These are phyloP conservation scores for Pseudogymnoascus sp. DNA, from an alignment of 2,329 filamentous ascomycete genomes.

Conservation along the genomic window DNA sequence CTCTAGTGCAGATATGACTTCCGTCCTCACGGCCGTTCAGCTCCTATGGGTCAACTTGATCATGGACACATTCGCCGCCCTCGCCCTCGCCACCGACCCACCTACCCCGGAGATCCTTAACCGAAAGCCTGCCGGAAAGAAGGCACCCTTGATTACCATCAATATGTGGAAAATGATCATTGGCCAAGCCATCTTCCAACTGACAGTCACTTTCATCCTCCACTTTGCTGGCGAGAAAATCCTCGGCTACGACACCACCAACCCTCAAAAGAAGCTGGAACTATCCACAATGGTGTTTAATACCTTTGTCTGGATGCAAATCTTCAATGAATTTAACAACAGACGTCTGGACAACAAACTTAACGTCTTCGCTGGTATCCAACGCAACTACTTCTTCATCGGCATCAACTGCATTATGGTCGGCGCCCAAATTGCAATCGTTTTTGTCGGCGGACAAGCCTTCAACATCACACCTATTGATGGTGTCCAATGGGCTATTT, in stretches of 20 bases:
- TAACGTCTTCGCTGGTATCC: conserved; percentile 84
- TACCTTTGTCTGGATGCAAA: conserved; percentile 64
- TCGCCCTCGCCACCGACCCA: conserved; percentile 56
- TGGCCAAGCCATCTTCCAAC: conserved; percentile 52
- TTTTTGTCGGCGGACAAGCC: conserved; percentile 70
- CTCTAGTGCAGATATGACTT: conserved; percentile 43
- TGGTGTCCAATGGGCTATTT: conserved; percentile 70
- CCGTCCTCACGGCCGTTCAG: conserved; percentile 54
- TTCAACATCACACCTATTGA: conserved; percentile 54
- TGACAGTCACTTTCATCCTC: conserved; percentile 48
- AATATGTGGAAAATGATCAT: conserved; percentile 60
- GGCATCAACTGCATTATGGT: conserved; percentile 75
- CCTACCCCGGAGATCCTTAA: conserved; percentile 49
- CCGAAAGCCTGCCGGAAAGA: conserved; percentile 40
- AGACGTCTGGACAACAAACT: conserved; percentile 83
- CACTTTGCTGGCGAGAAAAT: conserved; percentile 53
- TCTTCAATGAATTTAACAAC: conserved; percentile 62
- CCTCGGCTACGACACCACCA: conserved; percentile 38
- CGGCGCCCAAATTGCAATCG: conserved; percentile 75
- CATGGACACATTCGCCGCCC: conserved; percentile 60
- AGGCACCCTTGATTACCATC: conserved; percentile 35
- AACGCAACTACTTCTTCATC: conserved; percentile 77
- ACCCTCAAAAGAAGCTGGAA: conserved; percentile 35
- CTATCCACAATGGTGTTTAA: conserved; percentile 59
- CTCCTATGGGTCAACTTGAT: conserved; percentile 36